Evolutionary conservation across 805 yeast genomes (phyloP).

Genomic region (Saccharomyces eubayanus): DNA sequence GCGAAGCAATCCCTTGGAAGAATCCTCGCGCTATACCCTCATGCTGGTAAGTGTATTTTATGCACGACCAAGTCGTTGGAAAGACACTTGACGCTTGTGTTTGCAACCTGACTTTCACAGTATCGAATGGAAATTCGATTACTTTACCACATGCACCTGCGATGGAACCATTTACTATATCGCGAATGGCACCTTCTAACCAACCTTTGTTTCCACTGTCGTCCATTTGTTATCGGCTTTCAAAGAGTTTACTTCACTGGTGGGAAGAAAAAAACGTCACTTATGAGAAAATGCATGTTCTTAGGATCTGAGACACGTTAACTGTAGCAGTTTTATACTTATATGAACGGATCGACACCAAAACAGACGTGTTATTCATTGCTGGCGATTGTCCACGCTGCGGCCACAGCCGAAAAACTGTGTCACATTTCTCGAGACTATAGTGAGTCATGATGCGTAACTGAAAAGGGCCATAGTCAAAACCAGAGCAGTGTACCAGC

Average conservation of each 20-base stretch:
- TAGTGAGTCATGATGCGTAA: neutral
- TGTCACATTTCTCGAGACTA: neutral
- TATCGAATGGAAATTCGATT: conserved; percentile 88
- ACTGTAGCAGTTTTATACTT: neutral
- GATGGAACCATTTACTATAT: conserved; percentile 33
- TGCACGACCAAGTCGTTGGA: conserved; percentile 57
- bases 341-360: neutral
- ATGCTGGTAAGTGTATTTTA: conserved; percentile 46
- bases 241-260: neutral
- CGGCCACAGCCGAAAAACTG: neutral
- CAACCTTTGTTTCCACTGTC: conserved; percentile 1
- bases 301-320: neutral
- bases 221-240: neutral
- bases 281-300: neutral
- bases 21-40: conserved; percentile 73
- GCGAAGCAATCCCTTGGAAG: conserved; percentile 71
- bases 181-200: conserved; percentile 24
- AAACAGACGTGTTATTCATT: neutral
- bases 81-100: conserved; percentile 57
- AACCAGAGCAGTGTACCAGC: neutral
- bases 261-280: neutral
- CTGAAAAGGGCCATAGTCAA: neutral
- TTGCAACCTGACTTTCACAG: conserved; percentile 80
- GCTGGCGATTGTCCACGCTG: neutral
- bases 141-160: conserved; percentile 80